Evolutionary conservation across 345 rosid genomes (phyloP).

Genomic region (Eucalyptus pumila): DNA sequence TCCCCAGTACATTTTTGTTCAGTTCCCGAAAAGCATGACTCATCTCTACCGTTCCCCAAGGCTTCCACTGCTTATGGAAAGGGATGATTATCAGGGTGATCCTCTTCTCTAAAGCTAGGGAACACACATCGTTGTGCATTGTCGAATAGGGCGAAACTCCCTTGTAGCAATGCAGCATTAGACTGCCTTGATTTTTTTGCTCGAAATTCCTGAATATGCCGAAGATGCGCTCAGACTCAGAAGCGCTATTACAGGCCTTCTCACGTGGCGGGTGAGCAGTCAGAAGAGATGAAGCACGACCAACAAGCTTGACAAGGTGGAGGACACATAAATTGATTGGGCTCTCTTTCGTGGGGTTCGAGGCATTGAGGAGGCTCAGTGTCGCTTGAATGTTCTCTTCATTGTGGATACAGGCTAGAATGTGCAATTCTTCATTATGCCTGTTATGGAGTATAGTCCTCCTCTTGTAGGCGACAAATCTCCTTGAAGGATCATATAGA

Average conservation of each 20-base stretch:
- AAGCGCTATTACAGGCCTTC: not conserved
- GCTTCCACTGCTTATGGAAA: slow-evolving; percentile 26
- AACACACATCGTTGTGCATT: slow-evolving; percentile 41
- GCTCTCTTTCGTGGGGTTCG: slow-evolving; percentile 7
- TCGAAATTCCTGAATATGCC: slow-evolving; percentile 26
- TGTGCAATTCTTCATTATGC: slow-evolving; percentile 19
- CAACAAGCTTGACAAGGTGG: slow-evolving; percentile 16
- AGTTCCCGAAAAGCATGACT: slow-evolving; percentile 3
- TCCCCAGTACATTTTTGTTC: slow-evolving; percentile 31
- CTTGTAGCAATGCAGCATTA: slow-evolving; percentile 24
- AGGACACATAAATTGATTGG: slow-evolving; percentile 11
- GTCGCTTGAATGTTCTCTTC: slow-evolving; percentile 5
- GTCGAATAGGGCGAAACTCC: slow-evolving; percentile 32
- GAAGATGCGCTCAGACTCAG: slow-evolving; percentile 9
- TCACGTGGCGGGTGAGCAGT: not conserved
- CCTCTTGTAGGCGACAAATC: slow-evolving; percentile 34
- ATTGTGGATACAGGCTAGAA: slow-evolving; percentile 32
- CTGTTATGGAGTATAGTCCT: slow-evolving; percentile 29
- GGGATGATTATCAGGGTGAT: slow-evolving; percentile 32
- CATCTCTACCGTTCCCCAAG: slow-evolving; percentile 19
- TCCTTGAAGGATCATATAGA: slow-evolving; percentile 50
- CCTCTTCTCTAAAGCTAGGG: slow-evolving; percentile 38
- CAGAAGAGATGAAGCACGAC: slow-evolving; percentile 20
- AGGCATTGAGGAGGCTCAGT: slow-evolving; percentile 4
- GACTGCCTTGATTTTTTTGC: slow-evolving; percentile 8